A percentile compares a stretch with the other conserved stretches of the same genome.
These are phyloP conservation scores for Eleusine coracana DNA, from an alignment of 176 grass and related monocot species.

Conservation along the genomic window DNA sequence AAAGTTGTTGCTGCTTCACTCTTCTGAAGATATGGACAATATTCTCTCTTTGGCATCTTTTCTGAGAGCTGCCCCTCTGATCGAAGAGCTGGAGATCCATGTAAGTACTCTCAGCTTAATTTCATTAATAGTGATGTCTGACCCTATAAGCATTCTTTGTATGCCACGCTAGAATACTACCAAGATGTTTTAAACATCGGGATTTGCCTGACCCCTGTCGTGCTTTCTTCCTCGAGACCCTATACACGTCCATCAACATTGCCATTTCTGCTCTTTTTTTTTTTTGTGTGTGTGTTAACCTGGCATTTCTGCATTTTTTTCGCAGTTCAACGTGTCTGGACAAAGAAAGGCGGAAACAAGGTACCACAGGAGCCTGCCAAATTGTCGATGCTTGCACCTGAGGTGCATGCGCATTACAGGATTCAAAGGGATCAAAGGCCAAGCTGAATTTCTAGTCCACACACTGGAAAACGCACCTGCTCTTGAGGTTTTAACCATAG, in stretches of 20 bases:
- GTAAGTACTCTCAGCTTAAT: constrained; percentile 3
- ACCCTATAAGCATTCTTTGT: not conserved
- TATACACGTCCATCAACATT: not conserved
- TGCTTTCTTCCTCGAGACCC: too few relatives aligned
- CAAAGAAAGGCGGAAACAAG: not conserved
- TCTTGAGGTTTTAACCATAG: constrained; percentile 9
- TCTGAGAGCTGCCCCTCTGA: constrained; percentile 2
- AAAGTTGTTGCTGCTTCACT: not conserved
- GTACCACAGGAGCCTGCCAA: not conserved
- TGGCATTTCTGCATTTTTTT: not conserved
- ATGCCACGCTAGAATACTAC: too few relatives aligned
- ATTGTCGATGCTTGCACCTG: not conserved
- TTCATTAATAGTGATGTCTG: not conserved
- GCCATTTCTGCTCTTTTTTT: not conserved
- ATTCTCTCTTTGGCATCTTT: constrained; percentile 30
- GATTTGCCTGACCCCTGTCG: too few relatives aligned
- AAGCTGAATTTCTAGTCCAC: constrained; percentile 15
- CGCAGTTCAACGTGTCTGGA: not conserved
- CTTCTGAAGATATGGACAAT: not conserved
- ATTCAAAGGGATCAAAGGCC: not conserved
- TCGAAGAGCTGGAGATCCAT: constrained; percentile 33
- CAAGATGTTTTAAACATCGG: too few relatives aligned
- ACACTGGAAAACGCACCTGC: constrained; percentile 9
- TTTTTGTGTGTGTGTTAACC: not conserved
- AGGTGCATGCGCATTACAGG: not conserved